Evolutionary conservation across 768 basidiomycete species (phyloP).

Genomic region (Tulasnella calospora): DNA sequence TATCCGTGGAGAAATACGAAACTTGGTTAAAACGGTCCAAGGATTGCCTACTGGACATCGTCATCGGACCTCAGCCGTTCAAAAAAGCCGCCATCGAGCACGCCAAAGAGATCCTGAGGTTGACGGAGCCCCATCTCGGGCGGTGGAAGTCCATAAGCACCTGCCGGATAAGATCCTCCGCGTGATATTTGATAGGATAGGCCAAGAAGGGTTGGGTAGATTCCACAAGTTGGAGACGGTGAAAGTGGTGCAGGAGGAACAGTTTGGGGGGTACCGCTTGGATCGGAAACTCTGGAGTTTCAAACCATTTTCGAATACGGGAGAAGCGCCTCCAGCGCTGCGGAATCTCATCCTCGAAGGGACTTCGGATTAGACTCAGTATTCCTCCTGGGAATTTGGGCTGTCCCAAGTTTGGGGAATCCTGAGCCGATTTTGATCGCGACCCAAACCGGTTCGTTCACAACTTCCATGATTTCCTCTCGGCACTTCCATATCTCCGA

Average conservation of each 20-base stretch:
- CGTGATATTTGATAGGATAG: conserved; percentile 56
- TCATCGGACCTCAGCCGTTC: neutral
- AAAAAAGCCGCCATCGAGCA: neutral
- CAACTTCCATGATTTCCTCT: conserved; percentile 66
- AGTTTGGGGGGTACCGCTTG: neutral
- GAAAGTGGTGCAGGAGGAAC: conserved; percentile 52
- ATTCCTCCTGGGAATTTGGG: too few relatives aligned
- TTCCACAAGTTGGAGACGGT: conserved; percentile 62
- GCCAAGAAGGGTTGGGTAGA: conserved; percentile 46
- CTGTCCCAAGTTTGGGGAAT: too few relatives aligned
- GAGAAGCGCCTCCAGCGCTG: too few relatives aligned
- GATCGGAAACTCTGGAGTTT: too few relatives aligned
- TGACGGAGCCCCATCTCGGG: neutral
- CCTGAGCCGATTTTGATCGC: too few relatives aligned
- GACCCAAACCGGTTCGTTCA: conserved; percentile 64
- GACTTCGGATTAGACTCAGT: too few relatives aligned
- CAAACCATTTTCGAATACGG: too few relatives aligned
- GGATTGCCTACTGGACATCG: neutral
- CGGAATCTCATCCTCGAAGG: too few relatives aligned
- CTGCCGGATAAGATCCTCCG: conserved; percentile 36
- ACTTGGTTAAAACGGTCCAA: neutral
- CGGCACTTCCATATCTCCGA: conserved; percentile 34
- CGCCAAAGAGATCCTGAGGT: neutral
- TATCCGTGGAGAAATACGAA: neutral
- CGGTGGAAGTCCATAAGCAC: conserved; percentile 39